phyloP scores from a whole-genome alignment of 768 basidiomycete genomes.

The Lactifluus rugatus region DNA sequence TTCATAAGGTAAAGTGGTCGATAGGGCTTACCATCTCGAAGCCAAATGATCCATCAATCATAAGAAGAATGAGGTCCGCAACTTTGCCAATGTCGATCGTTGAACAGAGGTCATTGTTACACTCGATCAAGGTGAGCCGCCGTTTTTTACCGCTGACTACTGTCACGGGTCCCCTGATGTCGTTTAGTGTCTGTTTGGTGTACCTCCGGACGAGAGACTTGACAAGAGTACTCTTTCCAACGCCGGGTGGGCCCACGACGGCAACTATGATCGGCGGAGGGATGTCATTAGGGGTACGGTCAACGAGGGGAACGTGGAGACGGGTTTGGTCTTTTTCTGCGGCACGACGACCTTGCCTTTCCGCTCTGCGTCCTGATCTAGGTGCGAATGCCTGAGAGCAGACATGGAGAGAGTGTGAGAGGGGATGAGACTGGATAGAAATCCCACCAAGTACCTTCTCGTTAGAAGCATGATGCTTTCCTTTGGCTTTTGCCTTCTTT shows the following conservation, averaged over 20 bases:
- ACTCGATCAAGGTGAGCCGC: slow-evolving; percentile 92
- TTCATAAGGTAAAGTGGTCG: not conserved
- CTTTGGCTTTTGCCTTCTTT: slow-evolving; percentile 66
- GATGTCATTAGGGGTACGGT: slow-evolving; percentile 83
- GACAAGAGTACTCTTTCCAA: slow-evolving; percentile 91
- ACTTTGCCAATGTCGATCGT: slow-evolving; percentile 99
- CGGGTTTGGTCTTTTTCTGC: slow-evolving; percentile 91
- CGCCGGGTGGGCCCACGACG: slow-evolving; percentile 92
- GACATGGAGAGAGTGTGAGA: not conserved
- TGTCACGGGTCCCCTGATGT: slow-evolving; percentile 88
- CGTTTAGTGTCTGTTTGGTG: slow-evolving; percentile 86
- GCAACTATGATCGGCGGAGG: slow-evolving; percentile 94
- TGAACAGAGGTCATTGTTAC: slow-evolving; percentile 93
- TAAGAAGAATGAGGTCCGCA: slow-evolving; percentile 89
- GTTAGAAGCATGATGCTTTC: slow-evolving; percentile 72
- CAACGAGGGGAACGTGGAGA: slow-evolving; percentile 91
- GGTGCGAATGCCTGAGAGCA: slow-evolving; percentile 75
- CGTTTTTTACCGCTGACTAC: slow-evolving; percentile 90
- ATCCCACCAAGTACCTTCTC: slow-evolving; percentile 59
- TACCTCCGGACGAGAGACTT: slow-evolving; percentile 86
- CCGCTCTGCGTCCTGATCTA: slow-evolving; percentile 81
- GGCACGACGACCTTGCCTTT: slow-evolving; percentile 80
- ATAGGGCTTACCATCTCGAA: slow-evolving; percentile 85
- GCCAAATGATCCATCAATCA: slow-evolving; percentile 97
- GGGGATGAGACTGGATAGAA: not conserved